A percentile compares a stretch with the other conserved stretches of the same genome.
Evolutionary conservation across 1,284 basidiomycete species (phyloP).

Genomic region (Irpex sp.): DNA sequence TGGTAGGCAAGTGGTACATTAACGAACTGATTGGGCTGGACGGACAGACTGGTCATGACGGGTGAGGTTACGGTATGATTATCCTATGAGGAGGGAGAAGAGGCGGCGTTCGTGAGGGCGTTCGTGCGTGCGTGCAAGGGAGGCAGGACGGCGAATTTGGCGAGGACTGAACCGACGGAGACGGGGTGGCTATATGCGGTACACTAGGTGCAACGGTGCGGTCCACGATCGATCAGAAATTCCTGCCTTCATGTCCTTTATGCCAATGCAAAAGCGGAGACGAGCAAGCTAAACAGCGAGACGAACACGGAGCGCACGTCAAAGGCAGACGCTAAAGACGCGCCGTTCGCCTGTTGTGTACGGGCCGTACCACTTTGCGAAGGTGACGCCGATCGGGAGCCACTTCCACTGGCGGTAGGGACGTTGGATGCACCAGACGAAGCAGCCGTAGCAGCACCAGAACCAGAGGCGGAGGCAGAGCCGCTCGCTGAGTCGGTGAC

Average conservation of each 20-base stretch:
- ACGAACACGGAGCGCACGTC: constrained; percentile 12
- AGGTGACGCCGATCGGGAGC: constrained; percentile 4
- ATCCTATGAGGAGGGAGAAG: too few species aligned
- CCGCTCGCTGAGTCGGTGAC: constrained; percentile 2
- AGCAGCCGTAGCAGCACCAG: constrained; percentile 1
- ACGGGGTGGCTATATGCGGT: too few species aligned
- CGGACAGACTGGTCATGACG: too few species aligned
- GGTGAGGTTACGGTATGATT: too few species aligned
- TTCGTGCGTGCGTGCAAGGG: too few species aligned
- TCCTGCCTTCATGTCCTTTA: background rate
- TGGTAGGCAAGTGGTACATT: too few species aligned
- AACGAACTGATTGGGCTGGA: too few species aligned
- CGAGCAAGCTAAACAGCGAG: constrained; percentile 13
- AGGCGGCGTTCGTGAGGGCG: too few species aligned
- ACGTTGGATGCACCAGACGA: background rate
- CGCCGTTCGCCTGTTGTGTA: constrained; percentile 12
- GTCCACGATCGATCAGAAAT: background rate
- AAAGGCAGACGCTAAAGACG: constrained; percentile 4
- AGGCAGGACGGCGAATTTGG: too few species aligned
- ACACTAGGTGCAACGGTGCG: too few species aligned
- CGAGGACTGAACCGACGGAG: too few species aligned
- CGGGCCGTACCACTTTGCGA: background rate
- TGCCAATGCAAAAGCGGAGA: constrained; percentile 13
- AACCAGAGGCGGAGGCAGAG: background rate
- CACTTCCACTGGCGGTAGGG: background rate